A percentile compares a stretch with the other conserved stretches of the same genome.
Conservation (phyloP, 331 rosid genomes). For the Rosa hybrid region DNA sequence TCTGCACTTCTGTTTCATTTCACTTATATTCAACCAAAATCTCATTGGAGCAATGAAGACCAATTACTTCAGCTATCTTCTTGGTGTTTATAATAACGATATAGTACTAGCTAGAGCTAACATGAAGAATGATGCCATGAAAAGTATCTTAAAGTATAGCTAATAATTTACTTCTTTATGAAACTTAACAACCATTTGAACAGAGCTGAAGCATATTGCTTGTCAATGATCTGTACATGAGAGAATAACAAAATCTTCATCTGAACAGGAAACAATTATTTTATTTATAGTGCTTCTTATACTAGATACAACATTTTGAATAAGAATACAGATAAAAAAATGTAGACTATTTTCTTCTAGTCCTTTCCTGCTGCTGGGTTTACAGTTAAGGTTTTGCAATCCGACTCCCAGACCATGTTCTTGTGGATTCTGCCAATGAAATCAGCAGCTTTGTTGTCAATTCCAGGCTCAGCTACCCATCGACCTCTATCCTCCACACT, state of each 20-base stretch:
- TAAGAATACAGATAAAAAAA: not conserved
- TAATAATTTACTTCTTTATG: not conserved
- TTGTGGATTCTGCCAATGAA: slow-evolving; percentile 47
- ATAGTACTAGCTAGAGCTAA: not conserved
- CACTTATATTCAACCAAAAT: not conserved
- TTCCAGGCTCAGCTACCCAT: slow-evolving; percentile 66
- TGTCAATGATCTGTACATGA: not conserved
- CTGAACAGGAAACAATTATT: not conserved
- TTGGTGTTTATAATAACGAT: not conserved
- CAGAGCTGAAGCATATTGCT: not conserved
- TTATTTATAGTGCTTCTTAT: slow-evolving; percentile 11
- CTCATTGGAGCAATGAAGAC: not conserved
- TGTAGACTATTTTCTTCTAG: slow-evolving; percentile 1
- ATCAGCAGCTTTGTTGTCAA: slow-evolving; percentile 52
- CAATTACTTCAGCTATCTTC: not conserved
- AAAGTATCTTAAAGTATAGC: not conserved
- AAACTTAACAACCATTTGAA: not conserved
- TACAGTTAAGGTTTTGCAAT: slow-evolving; percentile 39
- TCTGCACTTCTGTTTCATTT: slow-evolving; percentile 1
- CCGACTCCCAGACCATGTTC: slow-evolving; percentile 45
- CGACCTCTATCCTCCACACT: slow-evolving; percentile 60
- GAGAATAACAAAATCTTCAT: not conserved
- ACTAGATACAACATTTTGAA: slow-evolving; percentile 21
- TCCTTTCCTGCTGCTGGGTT: slow-evolving; percentile 20
- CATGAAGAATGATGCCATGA: too few species aligned